Evolutionary conservation across 163 green algal genomes (phyloP).

Genomic region (Smithsoniella earleae): DNA sequence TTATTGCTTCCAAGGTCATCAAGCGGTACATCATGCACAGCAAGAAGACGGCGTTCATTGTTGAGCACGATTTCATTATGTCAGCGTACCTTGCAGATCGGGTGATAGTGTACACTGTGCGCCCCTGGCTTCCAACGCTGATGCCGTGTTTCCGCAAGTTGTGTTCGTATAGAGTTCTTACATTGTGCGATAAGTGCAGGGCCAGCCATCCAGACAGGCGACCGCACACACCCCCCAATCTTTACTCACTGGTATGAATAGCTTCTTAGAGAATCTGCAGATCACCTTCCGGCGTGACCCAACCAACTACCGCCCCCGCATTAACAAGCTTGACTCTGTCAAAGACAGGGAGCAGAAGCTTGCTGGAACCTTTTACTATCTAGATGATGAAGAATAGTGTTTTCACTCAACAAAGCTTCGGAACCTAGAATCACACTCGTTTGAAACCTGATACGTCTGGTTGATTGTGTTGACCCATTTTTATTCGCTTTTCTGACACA

Average conservation of each 20-base stretch:
- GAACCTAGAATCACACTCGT: not conserved
- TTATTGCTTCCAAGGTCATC: conserved; percentile 96
- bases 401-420: not conserved
- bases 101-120: conserved; percentile 83
- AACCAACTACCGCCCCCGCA: conserved; percentile 87
- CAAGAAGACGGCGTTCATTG: conserved; percentile 99
- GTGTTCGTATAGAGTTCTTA: too few species aligned
- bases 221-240: conserved; percentile 65
- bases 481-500: not conserved
- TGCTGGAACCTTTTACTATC: conserved; percentile 79
- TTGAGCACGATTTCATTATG: conserved; percentile 99
- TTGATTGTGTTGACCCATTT: not conserved
- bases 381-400: conserved; percentile 43
- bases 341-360: conserved; percentile 91
- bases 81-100: conserved; percentile 95
- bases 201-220: conserved; percentile 67
- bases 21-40: conserved; percentile 98
- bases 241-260: conserved; percentile 92
- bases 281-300: conserved; percentile 97
- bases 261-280: conserved; percentile 90
- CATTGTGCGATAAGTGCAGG: conserved; percentile 61
- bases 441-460: not conserved
- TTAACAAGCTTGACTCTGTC: conserved; percentile 83
- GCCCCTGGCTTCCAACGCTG: too few species aligned
- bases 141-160: too few species aligned